These are phyloP conservation scores for Capronia americana DNA, from an alignment of 2,329 filamentous ascomycete genomes.

Conservation along the genomic window DNA sequence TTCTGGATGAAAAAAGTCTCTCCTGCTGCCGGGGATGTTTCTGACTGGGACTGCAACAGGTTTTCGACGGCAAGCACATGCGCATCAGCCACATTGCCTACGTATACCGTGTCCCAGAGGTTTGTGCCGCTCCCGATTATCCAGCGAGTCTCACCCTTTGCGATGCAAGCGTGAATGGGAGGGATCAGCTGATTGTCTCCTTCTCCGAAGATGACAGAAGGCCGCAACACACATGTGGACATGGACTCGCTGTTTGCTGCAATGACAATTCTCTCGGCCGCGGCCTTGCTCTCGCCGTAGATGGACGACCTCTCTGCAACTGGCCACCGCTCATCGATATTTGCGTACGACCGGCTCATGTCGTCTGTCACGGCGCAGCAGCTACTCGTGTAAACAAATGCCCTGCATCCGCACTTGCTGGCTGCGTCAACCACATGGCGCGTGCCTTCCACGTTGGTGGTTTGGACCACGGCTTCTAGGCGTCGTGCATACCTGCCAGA, in stretches of 20 bases:
- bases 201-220: slow-evolving; percentile 53
- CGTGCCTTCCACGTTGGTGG: slow-evolving; percentile 63
- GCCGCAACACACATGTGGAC: slow-evolving; percentile 51
- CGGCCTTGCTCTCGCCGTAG: slow-evolving; percentile 53
- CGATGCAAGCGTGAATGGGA: slow-evolving; percentile 53
- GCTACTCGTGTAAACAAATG: slow-evolving; percentile 63
- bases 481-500: slow-evolving; percentile 43
- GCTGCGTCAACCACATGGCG: slow-evolving; percentile 58
- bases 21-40: slow-evolving; percentile 45
- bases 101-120: slow-evolving; percentile 54
- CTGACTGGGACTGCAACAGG: slow-evolving; percentile 46
- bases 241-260: slow-evolving; percentile 44
- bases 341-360: slow-evolving; percentile 45
- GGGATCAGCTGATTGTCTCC: slow-evolving; percentile 52
- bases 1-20: slow-evolving; percentile 56
- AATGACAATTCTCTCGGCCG: slow-evolving; percentile 51
- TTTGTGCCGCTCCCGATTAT: slow-evolving; percentile 51
- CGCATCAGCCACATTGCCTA: slow-evolving; percentile 53
- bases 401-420: slow-evolving; percentile 52
- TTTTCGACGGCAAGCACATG: slow-evolving; percentile 55
- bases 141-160: slow-evolving; percentile 51
- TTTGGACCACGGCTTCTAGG: slow-evolving; percentile 51
- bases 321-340: slow-evolving; percentile 51
- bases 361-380: slow-evolving; percentile 63
- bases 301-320: slow-evolving; percentile 48